These are phyloP conservation scores for Xanthoparmelia taractica DNA, from an alignment of 495 filamentous ascomycete genomes.

Conservation along the genomic window DNA sequence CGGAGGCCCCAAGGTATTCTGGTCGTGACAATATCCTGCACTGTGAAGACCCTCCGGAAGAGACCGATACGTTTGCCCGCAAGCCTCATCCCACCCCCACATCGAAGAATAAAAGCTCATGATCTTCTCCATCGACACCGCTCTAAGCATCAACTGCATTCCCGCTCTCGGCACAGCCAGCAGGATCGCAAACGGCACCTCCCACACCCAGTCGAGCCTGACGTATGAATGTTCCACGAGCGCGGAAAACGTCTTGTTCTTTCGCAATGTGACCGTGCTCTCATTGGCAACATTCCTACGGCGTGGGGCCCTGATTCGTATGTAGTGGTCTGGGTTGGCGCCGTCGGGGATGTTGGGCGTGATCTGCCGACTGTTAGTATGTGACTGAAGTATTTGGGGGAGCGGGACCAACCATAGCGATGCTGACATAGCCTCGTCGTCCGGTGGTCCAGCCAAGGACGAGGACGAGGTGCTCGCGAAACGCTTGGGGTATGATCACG, in stretches of 20 bases:
- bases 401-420: constrained; percentile 4
- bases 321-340: background rate
- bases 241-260: background rate
- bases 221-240: background rate
- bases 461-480: constrained; percentile 2
- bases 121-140: constrained; percentile 1
- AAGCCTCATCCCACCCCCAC: background rate
- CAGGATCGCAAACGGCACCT: background rate
- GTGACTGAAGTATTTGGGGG: background rate
- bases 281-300: background rate
- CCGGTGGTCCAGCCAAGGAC: constrained; percentile 7
- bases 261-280: constrained; percentile 7
- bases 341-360: constrained; percentile 1
- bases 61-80: background rate
- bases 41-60: background rate
- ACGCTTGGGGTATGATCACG: background rate
- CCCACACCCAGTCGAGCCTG: constrained; percentile 2
- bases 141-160: constrained; percentile 4
- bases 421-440: constrained; percentile 9
- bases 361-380: constrained; percentile 2
- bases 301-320: background rate
- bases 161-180: background rate
- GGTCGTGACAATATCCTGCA: background rate
- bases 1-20: background rate
- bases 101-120: background rate